Conservation (phyloP, 2,329 filamentous ascomycete genomes). For the Cytospora mali region DNA sequence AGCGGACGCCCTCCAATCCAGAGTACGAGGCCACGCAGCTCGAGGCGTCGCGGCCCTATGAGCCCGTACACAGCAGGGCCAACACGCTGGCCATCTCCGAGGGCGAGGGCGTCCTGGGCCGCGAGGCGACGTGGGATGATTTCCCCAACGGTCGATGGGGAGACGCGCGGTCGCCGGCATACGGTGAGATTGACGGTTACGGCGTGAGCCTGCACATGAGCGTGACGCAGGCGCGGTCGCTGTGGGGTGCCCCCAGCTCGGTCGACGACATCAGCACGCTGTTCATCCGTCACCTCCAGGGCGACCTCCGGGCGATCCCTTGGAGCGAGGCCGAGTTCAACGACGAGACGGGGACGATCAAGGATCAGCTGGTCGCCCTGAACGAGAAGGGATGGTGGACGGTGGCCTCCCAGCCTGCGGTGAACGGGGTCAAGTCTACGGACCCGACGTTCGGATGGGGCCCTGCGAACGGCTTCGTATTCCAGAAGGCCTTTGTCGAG, state of each 20-base stretch:
- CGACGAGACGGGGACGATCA: conserved; percentile 82
- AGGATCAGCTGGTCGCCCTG: conserved; percentile 70
- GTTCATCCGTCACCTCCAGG: conserved; percentile 80
- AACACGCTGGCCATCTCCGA: conserved; percentile 93
- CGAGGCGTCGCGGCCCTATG: conserved; percentile 76
- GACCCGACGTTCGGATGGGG: conserved; percentile 91
- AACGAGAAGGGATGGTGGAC: conserved; percentile 93
- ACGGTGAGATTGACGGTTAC: conserved; percentile 97
- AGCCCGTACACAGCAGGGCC: conserved; percentile 73
- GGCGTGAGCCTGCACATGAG: conserved; percentile 94
- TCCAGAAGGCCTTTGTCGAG: conserved; percentile 98
- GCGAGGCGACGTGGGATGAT: conserved; percentile 98
- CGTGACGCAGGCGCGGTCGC: conserved; percentile 75
- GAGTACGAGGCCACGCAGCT: conserved; percentile 73
- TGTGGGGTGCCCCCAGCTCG: conserved; percentile 81
- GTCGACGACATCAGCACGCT: conserved; percentile 73
- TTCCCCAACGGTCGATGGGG: conserved; percentile 97
- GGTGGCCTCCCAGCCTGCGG: conserved; percentile 90
- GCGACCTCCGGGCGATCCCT: conserved; percentile 78
- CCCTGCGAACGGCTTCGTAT: conserved; percentile 88
- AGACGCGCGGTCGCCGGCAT: conserved; percentile 88
- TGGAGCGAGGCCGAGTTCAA: conserved; percentile 92
- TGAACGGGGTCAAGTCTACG: conserved; percentile 79
- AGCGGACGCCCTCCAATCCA: conserved; percentile 56
- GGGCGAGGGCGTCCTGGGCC: conserved; percentile 83